phyloP scores from a whole-genome alignment of 805 yeast species.

The Saccharomycopsis sp. region DNA sequence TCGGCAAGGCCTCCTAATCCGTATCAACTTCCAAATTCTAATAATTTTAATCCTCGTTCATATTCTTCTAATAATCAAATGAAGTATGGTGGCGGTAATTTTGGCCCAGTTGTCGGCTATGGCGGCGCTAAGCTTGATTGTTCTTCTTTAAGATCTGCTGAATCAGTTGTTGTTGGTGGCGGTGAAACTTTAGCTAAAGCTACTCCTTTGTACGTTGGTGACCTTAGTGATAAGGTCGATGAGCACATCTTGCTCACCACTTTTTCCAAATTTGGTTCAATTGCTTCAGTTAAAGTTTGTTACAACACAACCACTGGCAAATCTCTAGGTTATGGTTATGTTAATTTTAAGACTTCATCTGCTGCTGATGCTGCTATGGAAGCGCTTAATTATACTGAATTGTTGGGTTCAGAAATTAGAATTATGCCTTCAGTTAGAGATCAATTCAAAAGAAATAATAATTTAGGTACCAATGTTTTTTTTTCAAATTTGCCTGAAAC shows the following conservation, averaged over 20 bases:
- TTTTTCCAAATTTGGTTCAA: constrained; percentile 39
- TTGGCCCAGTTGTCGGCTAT: no score
- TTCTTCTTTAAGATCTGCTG: background rate
- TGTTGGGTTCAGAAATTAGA: constrained; percentile 39
- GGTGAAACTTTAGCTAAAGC: constrained; percentile 6
- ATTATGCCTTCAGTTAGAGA: constrained; percentile 52
- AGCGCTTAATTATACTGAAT: constrained; percentile 43
- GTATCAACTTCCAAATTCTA: background rate
- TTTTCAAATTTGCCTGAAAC: constrained; percentile 37
- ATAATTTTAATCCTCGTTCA: no score
- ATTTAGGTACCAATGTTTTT: constrained; percentile 44
- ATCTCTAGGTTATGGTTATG: constrained; percentile 69
- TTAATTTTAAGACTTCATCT: constrained; percentile 44
- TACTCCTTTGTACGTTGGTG: constrained; percentile 55
- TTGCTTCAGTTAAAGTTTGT: constrained; percentile 56
- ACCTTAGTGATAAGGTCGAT: constrained; percentile 42
- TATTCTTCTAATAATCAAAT: no score
- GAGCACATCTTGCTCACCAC: constrained; percentile 40
- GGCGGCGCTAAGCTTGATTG: background rate
- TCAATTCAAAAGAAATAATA: constrained; percentile 31
- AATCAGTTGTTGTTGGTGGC: background rate
- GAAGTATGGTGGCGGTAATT: no score
- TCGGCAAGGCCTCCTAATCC: background rate
- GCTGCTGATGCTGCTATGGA: constrained; percentile 54
- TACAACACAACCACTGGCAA: constrained; percentile 43